These are phyloP conservation scores for Arabidopsis arenosa DNA, from an alignment of 345 rosid genomes.

Conservation along the genomic window DNA sequence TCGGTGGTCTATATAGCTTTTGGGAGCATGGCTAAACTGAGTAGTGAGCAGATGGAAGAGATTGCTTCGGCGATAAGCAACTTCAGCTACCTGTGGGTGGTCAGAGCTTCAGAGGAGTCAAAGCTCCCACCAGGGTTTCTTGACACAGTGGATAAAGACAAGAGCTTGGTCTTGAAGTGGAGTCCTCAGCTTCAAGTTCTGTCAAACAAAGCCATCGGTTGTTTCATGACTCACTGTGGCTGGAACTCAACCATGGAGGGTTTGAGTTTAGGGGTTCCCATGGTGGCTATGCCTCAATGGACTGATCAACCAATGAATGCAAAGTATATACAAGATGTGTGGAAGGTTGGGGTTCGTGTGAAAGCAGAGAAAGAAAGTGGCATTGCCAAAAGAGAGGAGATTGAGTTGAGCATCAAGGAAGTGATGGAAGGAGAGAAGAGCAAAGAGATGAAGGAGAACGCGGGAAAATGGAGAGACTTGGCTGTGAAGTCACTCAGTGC, in stretches of 20 bases:
- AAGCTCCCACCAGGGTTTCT: conserved; percentile 51
- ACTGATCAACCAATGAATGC: conserved; percentile 60
- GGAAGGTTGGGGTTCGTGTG: conserved; percentile 69
- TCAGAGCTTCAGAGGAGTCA: conserved; percentile 53
- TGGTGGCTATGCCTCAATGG: conserved; percentile 69
- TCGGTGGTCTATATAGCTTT: conserved; percentile 73
- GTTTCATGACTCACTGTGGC: conserved; percentile 69
- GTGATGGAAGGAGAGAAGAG: conserved; percentile 62
- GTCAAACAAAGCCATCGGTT: conserved; percentile 55
- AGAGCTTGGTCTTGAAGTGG: conserved; percentile 57
- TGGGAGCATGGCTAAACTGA: conserved; percentile 62
- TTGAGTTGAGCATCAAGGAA: conserved; percentile 52
- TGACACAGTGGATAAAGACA: conserved; percentile 34
- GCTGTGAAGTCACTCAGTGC: conserved; percentile 53
- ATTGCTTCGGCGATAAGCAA: conserved; percentile 51
- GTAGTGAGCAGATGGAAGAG: conserved; percentile 58
- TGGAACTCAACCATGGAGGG: conserved; percentile 72
- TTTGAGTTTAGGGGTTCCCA: conserved; percentile 56
- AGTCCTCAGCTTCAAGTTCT: conserved; percentile 60
- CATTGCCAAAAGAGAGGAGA: conserved; percentile 57
- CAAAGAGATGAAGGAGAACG: conserved; percentile 50
- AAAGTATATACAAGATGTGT: conserved; percentile 61
- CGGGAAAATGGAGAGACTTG: conserved; percentile 54
- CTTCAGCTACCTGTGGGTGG: conserved; percentile 60
- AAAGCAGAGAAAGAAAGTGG: conserved; percentile 51